Percentiles rank a stretch among this genome's conserved stretches.
These are phyloP conservation scores for Colletotrichum tropicale DNA, from an alignment of 2,329 filamentous ascomycete genomes.

Conservation along the genomic window DNA sequence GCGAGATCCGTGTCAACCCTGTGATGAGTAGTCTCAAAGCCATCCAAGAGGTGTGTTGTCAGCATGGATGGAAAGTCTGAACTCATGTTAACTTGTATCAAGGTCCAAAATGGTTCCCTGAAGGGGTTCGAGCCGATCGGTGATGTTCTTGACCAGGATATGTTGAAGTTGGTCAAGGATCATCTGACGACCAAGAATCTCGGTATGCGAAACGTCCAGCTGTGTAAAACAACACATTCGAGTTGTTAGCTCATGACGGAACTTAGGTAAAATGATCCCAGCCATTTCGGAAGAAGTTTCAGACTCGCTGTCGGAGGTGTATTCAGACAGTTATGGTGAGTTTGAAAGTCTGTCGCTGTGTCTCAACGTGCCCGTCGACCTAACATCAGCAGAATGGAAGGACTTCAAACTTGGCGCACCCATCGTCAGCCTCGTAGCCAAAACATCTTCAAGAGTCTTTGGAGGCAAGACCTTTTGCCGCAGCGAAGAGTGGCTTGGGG, in stretches of 20 bases:
- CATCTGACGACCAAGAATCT: neutral
- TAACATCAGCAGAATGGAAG: neutral
- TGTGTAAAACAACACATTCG: no score
- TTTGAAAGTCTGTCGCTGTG: no score
- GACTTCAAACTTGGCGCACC: neutral
- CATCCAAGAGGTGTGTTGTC: neutral
- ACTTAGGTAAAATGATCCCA: neutral
- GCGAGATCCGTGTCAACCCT: neutral
- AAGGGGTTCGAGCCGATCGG: neutral
- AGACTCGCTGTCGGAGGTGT: neutral
- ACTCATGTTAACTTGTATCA: rapidly evolving
- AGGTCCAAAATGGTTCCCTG: neutral
- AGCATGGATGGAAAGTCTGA: rapidly evolving
- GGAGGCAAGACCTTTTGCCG: neutral
- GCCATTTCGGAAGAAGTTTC: neutral
- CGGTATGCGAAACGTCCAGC: no score
- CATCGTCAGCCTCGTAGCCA: neutral
- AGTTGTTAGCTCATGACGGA: no score
- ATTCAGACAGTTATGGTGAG: neutral
- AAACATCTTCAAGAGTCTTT: neutral
- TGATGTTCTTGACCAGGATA: neutral
- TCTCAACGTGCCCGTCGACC: no score
- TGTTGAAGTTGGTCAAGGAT: neutral
- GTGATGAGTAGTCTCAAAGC: neutral
- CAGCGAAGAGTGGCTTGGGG: neutral